Evolutionary conservation across 768 basidiomycete genomes (phyloP).

Genomic region (Leccinum arenicola): DNA sequence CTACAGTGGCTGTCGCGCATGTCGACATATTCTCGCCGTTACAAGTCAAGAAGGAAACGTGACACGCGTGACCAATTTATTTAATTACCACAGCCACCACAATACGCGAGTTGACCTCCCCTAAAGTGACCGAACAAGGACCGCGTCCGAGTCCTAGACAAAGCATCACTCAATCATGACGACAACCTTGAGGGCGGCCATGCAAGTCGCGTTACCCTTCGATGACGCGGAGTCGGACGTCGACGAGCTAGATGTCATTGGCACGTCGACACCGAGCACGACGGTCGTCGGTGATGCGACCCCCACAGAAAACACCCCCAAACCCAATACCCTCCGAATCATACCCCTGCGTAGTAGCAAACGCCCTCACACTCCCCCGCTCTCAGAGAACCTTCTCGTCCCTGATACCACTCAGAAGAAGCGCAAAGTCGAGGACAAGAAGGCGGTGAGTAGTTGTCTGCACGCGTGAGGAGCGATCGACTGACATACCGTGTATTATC

Average conservation of each 20-base stretch:
- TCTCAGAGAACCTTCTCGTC: background rate
- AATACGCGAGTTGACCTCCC: constrained; percentile 27
- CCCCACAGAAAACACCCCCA: constrained; percentile 12
- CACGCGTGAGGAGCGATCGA: background rate
- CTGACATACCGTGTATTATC: background rate
- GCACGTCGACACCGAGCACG: constrained; percentile 26
- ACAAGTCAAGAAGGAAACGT: background rate
- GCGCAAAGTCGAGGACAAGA: constrained; percentile 36
- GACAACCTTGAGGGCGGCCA: background rate
- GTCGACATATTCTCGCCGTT: background rate
- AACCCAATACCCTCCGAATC: constrained; percentile 3
- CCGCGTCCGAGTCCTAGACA: background rate
- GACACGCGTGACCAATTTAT: background rate
- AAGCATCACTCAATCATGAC: background rate
- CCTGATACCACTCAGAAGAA: constrained; percentile 21
- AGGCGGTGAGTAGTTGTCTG: constrained; percentile 34
- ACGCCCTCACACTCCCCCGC: constrained; percentile 15
- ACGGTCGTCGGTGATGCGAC: constrained; percentile 30
- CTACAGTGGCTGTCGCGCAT: background rate
- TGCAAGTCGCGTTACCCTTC: constrained; percentile 11
- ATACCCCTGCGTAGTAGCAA: constrained; percentile 17
- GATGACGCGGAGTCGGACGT: constrained; percentile 9
- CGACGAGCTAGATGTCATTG: constrained; percentile 33
- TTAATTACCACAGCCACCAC: constrained; percentile 14
- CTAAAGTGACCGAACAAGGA: constrained; percentile 11